Evolutionary conservation across 75 land plant species (phyloP).

Genomic region (Pinus tabuliformis): DNA sequence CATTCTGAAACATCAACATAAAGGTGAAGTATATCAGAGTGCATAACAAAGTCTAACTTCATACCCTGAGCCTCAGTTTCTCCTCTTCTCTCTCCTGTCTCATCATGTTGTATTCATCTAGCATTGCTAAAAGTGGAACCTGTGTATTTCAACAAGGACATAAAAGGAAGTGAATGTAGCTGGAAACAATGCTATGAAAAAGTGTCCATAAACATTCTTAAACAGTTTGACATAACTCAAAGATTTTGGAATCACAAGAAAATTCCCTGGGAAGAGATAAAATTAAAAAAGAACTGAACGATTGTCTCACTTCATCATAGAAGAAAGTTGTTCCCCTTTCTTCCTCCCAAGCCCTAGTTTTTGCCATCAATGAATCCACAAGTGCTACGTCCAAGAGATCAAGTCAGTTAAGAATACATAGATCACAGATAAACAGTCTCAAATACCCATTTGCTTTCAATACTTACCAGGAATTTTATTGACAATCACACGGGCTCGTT

Average conservation of each 20-base stretch:
- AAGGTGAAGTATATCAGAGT: not conserved
- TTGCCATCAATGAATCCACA: conserved; percentile 21
- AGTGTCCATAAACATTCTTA: too few species aligned
- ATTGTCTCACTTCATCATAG: conserved; percentile 28
- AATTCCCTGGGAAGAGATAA: not conserved
- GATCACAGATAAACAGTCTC: not conserved
- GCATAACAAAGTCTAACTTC: not conserved
- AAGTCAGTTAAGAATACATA: not conserved
- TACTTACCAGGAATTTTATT: conserved; percentile 26
- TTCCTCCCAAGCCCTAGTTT: conserved; percentile 27
- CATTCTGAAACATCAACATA: conserved; percentile 8
- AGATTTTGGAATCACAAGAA: not conserved
- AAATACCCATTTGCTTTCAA: not conserved
- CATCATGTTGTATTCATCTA: conserved; percentile 30
- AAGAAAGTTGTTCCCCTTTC: conserved; percentile 17
- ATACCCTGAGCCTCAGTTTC: conserved; percentile 23
- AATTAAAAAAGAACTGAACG: not conserved
- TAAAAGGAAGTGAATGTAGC: not conserved
- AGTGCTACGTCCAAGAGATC: conserved; percentile 26
- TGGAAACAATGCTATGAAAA: not conserved
- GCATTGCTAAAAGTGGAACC: conserved; percentile 33
- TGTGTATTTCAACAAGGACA: conserved; percentile 11
- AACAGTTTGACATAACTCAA: not conserved
- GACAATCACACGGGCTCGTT: conserved; percentile 29
- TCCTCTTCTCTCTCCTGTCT: conserved; percentile 30